Percentiles rank a stretch among this genome's conserved stretches.
Conservation (phyloP, 208 protist genomes). For the Trypanosoma mega region DNA sequence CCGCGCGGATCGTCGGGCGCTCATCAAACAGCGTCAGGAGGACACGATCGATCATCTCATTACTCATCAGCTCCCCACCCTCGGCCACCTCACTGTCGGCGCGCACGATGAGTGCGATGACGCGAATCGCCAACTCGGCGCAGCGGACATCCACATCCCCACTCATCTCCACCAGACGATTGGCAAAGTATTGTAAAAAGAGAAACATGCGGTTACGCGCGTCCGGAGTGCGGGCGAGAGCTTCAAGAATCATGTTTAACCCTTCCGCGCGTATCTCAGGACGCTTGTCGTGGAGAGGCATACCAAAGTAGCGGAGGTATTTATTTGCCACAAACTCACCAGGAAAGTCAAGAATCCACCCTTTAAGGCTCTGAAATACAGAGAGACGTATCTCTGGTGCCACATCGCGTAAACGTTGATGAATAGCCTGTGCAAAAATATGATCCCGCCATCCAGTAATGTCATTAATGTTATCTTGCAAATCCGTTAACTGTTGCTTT, state of each 20-base stretch:
- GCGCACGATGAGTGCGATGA: slow-evolving; percentile 72
- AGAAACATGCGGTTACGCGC: slow-evolving; percentile 71
- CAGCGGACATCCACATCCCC: slow-evolving; percentile 78
- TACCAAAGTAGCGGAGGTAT: slow-evolving; percentile 89
- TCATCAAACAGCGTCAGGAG: slow-evolving; percentile 86
- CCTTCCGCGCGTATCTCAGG: slow-evolving; percentile 76
- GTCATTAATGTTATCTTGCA: slow-evolving; percentile 49
- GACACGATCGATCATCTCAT: slow-evolving; percentile 79
- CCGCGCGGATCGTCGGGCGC: slow-evolving; percentile 77
- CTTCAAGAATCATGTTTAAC: slow-evolving; percentile 73
- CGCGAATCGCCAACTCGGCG: slow-evolving; percentile 83
- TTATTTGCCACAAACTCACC: slow-evolving; percentile 85
- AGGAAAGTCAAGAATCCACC: slow-evolving; percentile 76
- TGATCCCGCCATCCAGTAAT: slow-evolving; percentile 63
- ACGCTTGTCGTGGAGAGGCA: slow-evolving; percentile 86
- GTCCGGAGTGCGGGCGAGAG: slow-evolving; percentile 52
- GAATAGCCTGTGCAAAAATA: slow-evolving; percentile 78
- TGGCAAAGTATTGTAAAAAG: slow-evolving; percentile 84
- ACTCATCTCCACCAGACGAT: slow-evolving; percentile 84
- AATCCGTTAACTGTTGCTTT: slow-evolving; percentile 47
- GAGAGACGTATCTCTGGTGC: slow-evolving; percentile 76
- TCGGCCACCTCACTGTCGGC: slow-evolving; percentile 57
- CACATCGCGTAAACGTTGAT: slow-evolving; percentile 86
- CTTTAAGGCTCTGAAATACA: slow-evolving; percentile 66
- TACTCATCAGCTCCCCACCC: slow-evolving; percentile 62